Base-by-base conservation (phyloP, 1,139 yeast species). In the Yamadazyma friedrichii region DNA sequence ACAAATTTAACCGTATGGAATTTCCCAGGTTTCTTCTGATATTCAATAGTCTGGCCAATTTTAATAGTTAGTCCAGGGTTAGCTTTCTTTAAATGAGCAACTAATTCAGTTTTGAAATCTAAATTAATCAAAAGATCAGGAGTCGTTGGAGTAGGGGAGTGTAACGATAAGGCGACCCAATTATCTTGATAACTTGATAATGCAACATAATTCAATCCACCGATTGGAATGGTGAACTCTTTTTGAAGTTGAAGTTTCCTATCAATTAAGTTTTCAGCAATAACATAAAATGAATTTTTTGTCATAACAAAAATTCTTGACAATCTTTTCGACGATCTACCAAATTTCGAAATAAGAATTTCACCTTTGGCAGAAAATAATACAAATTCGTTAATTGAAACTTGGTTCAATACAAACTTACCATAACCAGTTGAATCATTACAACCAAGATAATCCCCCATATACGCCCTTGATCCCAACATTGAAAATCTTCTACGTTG, bases 391-490 rank as follows among this genome's bases (percentile, higher is more conserved):
- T 67, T 70, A 32, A 93, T 77, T 3, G 93, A 91, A 12, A 81
- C 78, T 43, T 86, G 82, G 42, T 75, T 76, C 46, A 76, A 70
- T 39, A 85, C 55, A 56, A 84, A 89, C 11, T 81, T 77, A 34
- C 96, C 96, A 46, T 70, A 72, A 0, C 93, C 86, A 32, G 80
- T 71, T 26, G 75, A 62, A 51, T 84, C 87, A 62, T 88, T 88
- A 56, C 96, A 87, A 11, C 82, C 89, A 48, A 94, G 69, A 55
- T 94, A 94, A 61, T 94, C 99, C 9, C 98, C 98, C 82, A 85
- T 77, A 53, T 78, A 94, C n/a, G 94, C 84, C 53, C 99, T 78
- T 42, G 85, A 86, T 0, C 98, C 98, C 39, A 89, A 66, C 63
- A 94, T 70, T 28, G 96, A 87, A 74, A 89, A 76, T 42, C 94